Percentiles rank a stretch among this genome's conserved stretches.
phyloP scores from a whole-genome alignment of 768 basidiomycete species.

The Rhodotorula taiwanensis region DNA sequence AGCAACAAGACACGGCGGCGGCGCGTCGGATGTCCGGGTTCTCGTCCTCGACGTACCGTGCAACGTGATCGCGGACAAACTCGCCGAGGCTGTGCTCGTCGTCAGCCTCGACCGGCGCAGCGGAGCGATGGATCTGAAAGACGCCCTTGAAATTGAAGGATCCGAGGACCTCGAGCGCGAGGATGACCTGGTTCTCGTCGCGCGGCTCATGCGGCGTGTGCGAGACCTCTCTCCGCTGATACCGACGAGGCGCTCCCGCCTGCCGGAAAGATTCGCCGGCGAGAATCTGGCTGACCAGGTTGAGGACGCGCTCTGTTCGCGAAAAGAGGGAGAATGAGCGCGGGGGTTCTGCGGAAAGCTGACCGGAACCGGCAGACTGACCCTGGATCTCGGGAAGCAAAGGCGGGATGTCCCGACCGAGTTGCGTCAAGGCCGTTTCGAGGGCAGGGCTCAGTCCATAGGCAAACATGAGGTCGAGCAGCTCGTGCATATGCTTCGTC shows the following conservation, averaged over 20 bases:
- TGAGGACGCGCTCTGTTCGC: conserved; percentile 71
- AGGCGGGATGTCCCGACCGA: conserved; percentile 80
- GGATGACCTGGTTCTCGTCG: conserved; percentile 47
- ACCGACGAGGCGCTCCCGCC: conserved; percentile 68
- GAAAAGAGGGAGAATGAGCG: background rate
- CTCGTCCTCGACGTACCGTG: conserved; percentile 92
- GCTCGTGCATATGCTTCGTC: conserved; percentile 90
- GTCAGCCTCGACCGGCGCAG: background rate
- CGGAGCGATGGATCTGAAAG: conserved; percentile 29
- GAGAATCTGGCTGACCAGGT: conserved; percentile 70
- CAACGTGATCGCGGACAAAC: conserved; percentile 81
- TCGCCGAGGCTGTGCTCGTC: conserved; percentile 88
- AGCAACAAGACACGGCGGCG: conserved; percentile 85
- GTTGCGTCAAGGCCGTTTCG: conserved; percentile 71
- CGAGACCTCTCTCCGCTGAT: conserved; percentile 38
- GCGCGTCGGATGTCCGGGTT: conserved; percentile 76
- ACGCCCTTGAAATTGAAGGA: conserved; percentile 89
- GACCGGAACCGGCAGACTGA: conserved; percentile 41
- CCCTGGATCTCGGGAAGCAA: conserved; percentile 88
- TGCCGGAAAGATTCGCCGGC: conserved; percentile 79
- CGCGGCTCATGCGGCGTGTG: conserved; percentile 10
- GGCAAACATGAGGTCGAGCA: conserved; percentile 91
- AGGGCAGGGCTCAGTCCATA: conserved; percentile 87
- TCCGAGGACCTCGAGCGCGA: conserved; percentile 80
- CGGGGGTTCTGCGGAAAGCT: background rate